Evolutionary conservation across 1,139 yeast genomes (phyloP).

Genomic region (Blastobotrys apis): DNA sequence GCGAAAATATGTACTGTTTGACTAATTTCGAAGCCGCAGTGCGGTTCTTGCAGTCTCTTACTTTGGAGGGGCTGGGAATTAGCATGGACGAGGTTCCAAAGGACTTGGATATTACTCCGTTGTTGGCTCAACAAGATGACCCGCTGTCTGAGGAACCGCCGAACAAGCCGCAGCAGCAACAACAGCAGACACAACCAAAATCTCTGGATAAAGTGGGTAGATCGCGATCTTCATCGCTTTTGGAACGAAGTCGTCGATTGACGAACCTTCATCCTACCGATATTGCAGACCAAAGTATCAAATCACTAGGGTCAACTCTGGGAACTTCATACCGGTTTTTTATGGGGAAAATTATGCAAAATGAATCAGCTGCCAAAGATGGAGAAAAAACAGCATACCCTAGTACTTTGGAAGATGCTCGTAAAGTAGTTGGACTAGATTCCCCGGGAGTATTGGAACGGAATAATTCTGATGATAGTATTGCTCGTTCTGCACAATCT

Average conservation of each 20-base stretch:
- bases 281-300: slow-evolving; percentile 32
- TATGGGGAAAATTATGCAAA: slow-evolving; percentile 29
- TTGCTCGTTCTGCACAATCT: background rate
- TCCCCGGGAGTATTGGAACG: slow-evolving; percentile 10
- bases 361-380: slow-evolving; percentile 4
- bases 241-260: slow-evolving; percentile 5
- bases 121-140: slow-evolving; percentile 6
- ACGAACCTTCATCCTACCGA: slow-evolving; percentile 10
- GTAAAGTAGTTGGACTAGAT: slow-evolving; percentile 26
- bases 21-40: slow-evolving; percentile 65
- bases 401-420: slow-evolving; percentile 28
- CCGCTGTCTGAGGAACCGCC: background rate
- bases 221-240: background rate
- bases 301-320: slow-evolving; percentile 32
- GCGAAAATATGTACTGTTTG: slow-evolving; percentile 53
- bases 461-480: slow-evolving; percentile 6
- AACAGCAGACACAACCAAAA: background rate
- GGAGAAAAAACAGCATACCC: slow-evolving; percentile 24
- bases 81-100: slow-evolving; percentile 15
- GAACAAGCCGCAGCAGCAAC: background rate
- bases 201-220: background rate
- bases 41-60: slow-evolving; percentile 47
- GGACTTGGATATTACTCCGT: slow-evolving; percentile 14
- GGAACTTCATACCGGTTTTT: slow-evolving; percentile 34
- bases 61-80: slow-evolving; percentile 39